Evolutionary conservation across 2,329 filamentous ascomycete species (phyloP).

Genomic region (Albophoma yamanashiensis): DNA sequence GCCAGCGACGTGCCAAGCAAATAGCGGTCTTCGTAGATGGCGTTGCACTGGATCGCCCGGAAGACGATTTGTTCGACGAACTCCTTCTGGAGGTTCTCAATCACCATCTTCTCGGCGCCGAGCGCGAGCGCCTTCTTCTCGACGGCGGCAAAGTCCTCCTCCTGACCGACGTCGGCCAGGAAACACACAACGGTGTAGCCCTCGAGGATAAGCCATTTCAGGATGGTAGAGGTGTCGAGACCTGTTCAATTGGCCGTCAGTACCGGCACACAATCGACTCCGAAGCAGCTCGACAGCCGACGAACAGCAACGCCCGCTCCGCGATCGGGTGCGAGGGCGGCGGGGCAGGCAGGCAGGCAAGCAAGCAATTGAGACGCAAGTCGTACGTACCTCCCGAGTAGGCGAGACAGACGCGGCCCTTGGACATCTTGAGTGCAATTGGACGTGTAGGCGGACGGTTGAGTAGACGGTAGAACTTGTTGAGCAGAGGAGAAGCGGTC

Average conservation of each 20-base stretch:
- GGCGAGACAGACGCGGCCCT: neutral
- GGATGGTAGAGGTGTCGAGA: conserved; percentile 30
- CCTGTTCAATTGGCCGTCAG: conserved; percentile 9
- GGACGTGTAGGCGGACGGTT: neutral
- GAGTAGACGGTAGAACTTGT: neutral
- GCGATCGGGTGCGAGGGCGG: too few species aligned
- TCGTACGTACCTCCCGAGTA: neutral
- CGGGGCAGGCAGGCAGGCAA: neutral
- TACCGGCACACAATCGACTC: neutral
- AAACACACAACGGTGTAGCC: conserved; percentile 17
- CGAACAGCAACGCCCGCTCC: too few species aligned
- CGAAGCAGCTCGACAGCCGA: too few species aligned
- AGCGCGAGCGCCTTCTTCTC: conserved; percentile 50
- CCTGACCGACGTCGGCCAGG: conserved; percentile 59
- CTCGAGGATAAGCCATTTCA: conserved; percentile 27
- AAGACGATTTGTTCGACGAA: conserved; percentile 70
- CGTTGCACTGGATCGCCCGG: conserved; percentile 56
- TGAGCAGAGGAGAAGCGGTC: neutral
- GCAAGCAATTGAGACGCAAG: neutral
- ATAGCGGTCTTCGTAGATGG: conserved; percentile 47
- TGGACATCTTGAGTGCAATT: neutral
- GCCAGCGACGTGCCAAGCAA: conserved; percentile 45
- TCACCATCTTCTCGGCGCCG: conserved; percentile 28
- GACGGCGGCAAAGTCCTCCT: conserved; percentile 60
- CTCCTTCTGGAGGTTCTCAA: conserved; percentile 55